Base-by-base conservation (phyloP, 2,329 filamentous ascomycete species). In the Ophioceras dolichostomum region DNA sequence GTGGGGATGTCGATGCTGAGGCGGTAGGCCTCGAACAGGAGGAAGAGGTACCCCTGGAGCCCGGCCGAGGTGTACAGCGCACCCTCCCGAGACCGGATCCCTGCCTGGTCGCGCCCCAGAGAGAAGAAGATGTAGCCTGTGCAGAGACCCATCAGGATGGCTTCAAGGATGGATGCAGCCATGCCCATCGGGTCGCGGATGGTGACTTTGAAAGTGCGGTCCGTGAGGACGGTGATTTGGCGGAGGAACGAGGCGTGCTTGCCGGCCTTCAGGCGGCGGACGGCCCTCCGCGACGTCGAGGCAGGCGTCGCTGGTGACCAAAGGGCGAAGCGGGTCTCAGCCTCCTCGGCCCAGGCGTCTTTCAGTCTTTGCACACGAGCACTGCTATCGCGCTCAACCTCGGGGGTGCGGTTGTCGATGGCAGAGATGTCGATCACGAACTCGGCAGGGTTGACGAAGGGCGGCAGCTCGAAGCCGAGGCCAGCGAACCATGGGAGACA, bases 131-230 rank as follows among this genome's bases (percentile, higher is more conserved):
- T 75, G 64, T 82, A 86, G 0, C 83, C 83, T 3, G 71, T 76
- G 19, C 85, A 72, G 3, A 86, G 59, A 0, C 73, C 76, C 77
- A 88, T 85, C 1, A 70, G 60, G 6, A 83, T 60, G 1, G 81
- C 79, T 52, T 87, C 80, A 3, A 82, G 50, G 3, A 87, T 60
- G 39, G 78, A 79, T 1, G 80, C 79, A 12, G 73, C 63, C 65
- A 87, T 78, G 3, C 83, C 83, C 59, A 87, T 73, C 0, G 83
- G 81, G 48, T 89, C 83, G n/a, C 83, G 69, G 39, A 79, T 73
- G 0, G 83, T 87, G 2, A 79, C 77, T 36, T 76, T 76, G 48
- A 84, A 70, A 0, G 79, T 83, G 10, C 83, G 68, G 20, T 72
- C 64, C 0, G 81, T 85, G 16, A 87, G 57, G 2, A 87, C 79